Base-by-base conservation (phyloP, 495 filamentous ascomycete species). In the Hypoxylon intermedium region DNA sequence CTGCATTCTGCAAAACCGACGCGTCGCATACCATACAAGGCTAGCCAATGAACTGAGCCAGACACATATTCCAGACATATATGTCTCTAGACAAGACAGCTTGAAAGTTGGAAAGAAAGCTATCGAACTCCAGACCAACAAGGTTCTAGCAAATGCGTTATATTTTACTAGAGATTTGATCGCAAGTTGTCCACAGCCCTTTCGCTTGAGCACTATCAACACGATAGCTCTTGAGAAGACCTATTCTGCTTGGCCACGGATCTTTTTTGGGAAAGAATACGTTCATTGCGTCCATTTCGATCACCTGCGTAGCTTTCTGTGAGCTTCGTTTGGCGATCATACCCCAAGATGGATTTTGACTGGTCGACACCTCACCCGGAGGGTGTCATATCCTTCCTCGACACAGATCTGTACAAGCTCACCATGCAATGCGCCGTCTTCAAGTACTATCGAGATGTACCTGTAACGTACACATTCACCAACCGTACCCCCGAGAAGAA, bases 391-490 rank as follows among this genome's bases (percentile, higher is more conserved):
- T 97, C 94, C 56, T 87, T 98, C 58, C 84, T 98, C 33, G 94
- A 98, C 71, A 98, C 94, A 1, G 94, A 98, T 79, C 80, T 98
- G 36, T 98, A 98, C 82, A 98, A 98, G 75, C 74, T 98, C 68
- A 98, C 94, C 7, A 98, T 98, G 94, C 94, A 98, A 85, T 96
- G 90, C 70, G 94, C 93, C 34, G 85, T 98, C 60, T 80, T 96
- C 45, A 92, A 91, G 68, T 93, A 90, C 75, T 97, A 95, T 71
- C 86, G 88, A 12, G 83, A 93, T 64, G 86, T 92, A 47, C 76
- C 89, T 31, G 93, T 97, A 38, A 91, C 89, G 5, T 98, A 98
- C 72, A 82, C 86, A 47, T 95, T 96, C 80, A 97, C 91, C 36
- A 98, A 98, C 72, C 88, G 94, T 15, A 98, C 95, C 11, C 90